Base-by-base conservation (phyloP, 768 basidiomycete genomes). In the Psilocybe tampanensis region DNA sequence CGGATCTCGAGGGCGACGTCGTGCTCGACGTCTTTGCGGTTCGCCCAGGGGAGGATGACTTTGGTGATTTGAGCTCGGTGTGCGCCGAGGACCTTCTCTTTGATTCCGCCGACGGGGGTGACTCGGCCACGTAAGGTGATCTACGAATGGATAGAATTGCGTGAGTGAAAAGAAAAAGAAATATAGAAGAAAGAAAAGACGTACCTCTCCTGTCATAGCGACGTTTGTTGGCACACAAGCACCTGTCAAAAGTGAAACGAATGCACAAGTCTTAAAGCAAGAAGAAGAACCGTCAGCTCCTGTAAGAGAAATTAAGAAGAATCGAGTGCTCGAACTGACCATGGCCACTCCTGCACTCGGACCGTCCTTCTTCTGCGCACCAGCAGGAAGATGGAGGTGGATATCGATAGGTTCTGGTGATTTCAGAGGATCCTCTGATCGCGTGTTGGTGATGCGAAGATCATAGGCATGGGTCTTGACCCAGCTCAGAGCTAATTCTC, bases 281-380 rank as follows among this genome's bases (percentile, higher is more conserved):
- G 19, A 52, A 48, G 54, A 12, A 15, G n/a, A 39, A n/a, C 1
- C 22, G 18, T 21, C 18, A 36, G 13, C 18, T 5, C 32, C 22
- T 17, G n/a, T n/a, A n/a, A n/a, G n/a, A n/a, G n/a, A 12, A 4
- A 24, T 34, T 7, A 21, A 43, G 34, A 34, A n/a, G 11, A 29
- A 4, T 4, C 29, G 9, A 26, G 15, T 13, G 6, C 8, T 29
- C 8, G 44, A 44, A 66, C 77, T 56, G 59, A 92, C 90, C 85
- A 95, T 94, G 1, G 92, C 91, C 21, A 95, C 80, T 2, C 94
- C 94, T 0, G 94, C 94, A 66, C 90, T 92, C 0, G 94, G 94
- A 0, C 95, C 94, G 65, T 96, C 94, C 75, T 96, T 97, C 81
- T 88, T 93, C 71, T 94, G 90, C 2, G 93, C 90, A 0, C 95